phyloP scores from a whole-genome alignment of 2,329 filamentous ascomycete species.

The Aspergillus pseudonomiae region DNA sequence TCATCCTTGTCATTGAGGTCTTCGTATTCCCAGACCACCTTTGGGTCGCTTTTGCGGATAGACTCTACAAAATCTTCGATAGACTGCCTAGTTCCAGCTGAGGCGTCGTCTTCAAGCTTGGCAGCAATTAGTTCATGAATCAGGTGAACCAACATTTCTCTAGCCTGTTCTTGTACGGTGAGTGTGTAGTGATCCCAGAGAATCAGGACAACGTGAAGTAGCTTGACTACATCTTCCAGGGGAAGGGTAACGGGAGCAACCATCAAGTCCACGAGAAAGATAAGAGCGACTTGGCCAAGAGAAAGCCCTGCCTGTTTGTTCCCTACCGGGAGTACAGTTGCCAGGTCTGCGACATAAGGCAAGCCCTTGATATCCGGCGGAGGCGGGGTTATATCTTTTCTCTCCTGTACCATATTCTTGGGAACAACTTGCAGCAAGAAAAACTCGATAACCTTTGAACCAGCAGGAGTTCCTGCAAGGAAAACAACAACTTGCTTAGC shows the following conservation, averaged over 20 bases:
- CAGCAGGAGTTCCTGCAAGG: constrained; percentile 80
- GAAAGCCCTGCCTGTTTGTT: constrained; percentile 93
- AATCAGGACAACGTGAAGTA: constrained; percentile 89
- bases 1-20: constrained; percentile 80
- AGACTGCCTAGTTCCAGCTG: constrained; percentile 68
- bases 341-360: constrained; percentile 87
- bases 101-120: constrained; percentile 70
- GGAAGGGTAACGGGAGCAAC: constrained; percentile 84
- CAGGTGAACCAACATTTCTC: constrained; percentile 96
- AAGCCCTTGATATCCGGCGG: constrained; percentile 72
- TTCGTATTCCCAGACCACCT: constrained; percentile 91
- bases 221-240: constrained; percentile 77
- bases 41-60: constrained; percentile 79
- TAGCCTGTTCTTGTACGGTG: constrained; percentile 92
- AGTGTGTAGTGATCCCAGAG: constrained; percentile 97
- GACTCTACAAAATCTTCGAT: constrained; percentile 88
- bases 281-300: constrained; percentile 87
- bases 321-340: constrained; percentile 76
- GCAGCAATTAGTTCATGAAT: constrained; percentile 93
- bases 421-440: constrained; percentile 87
- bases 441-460: constrained; percentile 92
- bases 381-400: constrained; percentile 68
- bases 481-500: constrained; percentile 99
- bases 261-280: constrained; percentile 93
- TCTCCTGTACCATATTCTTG: constrained; percentile 93